A percentile compares a stretch with the other conserved stretches of the same genome.
Conservation (phyloP, 1,139 yeast genomes). For the Sugiyamaella paludigena region DNA sequence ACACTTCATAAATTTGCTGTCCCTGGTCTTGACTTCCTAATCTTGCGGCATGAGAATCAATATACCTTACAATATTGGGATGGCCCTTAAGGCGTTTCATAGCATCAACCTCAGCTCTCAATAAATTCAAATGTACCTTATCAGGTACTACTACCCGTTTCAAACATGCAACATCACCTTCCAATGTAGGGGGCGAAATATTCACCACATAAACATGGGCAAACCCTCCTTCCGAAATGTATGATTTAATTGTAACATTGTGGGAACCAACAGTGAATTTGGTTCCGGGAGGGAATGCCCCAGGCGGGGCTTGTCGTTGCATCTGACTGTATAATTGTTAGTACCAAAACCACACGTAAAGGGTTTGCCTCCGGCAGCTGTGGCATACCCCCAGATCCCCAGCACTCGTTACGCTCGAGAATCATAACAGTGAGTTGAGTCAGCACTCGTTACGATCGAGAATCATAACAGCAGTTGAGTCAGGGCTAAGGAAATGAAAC, state of each 20-base stretch:
- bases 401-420: no score
- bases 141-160: conserved; percentile 77
- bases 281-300: conserved; percentile 65
- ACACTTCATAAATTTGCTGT: conserved; percentile 65
- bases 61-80: conserved; percentile 78
- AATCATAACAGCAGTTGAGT: no score
- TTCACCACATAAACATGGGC: conserved; percentile 73
- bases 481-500: no score
- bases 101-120: conserved; percentile 78
- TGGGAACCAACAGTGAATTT: conserved; percentile 66
- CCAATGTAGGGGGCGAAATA: conserved; percentile 45
- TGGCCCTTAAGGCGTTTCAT: conserved; percentile 77
- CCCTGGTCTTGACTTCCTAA: conserved; percentile 27
- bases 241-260: conserved; percentile 53
- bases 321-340: background rate
- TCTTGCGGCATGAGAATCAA: conserved; percentile 94
- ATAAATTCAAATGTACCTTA: conserved; percentile 61
- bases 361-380: no score
- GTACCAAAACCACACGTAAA: no score
- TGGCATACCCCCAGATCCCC: no score
- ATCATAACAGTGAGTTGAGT: no score
- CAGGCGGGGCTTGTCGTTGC: conserved; percentile 38
- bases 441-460: no score
- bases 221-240: conserved; percentile 72
- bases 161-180: conserved; percentile 50